Conservation (phyloP, 805 yeast genomes). For the Metschnikowia kofuensis region DNA sequence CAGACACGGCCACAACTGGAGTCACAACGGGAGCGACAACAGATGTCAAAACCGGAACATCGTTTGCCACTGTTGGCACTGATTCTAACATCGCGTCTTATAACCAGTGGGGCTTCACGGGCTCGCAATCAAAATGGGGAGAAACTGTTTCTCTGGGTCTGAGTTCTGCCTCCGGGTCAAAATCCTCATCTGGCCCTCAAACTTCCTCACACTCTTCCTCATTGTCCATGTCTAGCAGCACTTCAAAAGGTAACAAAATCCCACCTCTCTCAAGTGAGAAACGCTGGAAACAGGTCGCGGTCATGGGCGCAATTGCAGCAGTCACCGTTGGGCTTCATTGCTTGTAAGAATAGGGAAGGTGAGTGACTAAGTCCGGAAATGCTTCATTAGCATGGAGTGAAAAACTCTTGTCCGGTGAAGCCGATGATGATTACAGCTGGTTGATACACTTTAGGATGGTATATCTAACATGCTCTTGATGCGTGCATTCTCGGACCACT, state of each 20-base stretch:
- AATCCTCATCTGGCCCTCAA: conserved; percentile 1
- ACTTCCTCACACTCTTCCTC: conserved; percentile 8
- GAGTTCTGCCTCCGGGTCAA: background rate
- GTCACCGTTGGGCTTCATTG: conserved; percentile 12
- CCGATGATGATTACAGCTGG: too few relatives aligned
- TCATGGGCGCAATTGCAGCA: conserved; percentile 10
- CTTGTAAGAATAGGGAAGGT: background rate
- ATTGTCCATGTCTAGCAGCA: conserved; percentile 1
- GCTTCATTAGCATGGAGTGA: too few relatives aligned
- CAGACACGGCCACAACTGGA: conserved; percentile 4
- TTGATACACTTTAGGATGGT: too few relatives aligned
- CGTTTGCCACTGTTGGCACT: conserved; percentile 7
- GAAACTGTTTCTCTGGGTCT: conserved; percentile 3
- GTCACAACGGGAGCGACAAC: background rate
- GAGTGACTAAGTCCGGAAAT: too few relatives aligned
- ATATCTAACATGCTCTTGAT: too few relatives aligned
- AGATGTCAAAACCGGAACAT: background rate
- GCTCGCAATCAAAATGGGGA: conserved; percentile 36
- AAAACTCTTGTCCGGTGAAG: too few relatives aligned
- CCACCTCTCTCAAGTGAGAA: background rate
- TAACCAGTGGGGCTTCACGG: conserved; percentile 44
- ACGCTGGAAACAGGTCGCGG: conserved; percentile 11
- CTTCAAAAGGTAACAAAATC: conserved; percentile 2
- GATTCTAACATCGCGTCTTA: conserved; percentile 21
- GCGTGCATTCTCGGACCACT: too few relatives aligned